A percentile compares a stretch with the other conserved stretches of the same genome.
These are phyloP conservation scores for Aspergillus sojae DNA, from an alignment of 2,329 filamentous ascomycete genomes.

Conservation along the genomic window DNA sequence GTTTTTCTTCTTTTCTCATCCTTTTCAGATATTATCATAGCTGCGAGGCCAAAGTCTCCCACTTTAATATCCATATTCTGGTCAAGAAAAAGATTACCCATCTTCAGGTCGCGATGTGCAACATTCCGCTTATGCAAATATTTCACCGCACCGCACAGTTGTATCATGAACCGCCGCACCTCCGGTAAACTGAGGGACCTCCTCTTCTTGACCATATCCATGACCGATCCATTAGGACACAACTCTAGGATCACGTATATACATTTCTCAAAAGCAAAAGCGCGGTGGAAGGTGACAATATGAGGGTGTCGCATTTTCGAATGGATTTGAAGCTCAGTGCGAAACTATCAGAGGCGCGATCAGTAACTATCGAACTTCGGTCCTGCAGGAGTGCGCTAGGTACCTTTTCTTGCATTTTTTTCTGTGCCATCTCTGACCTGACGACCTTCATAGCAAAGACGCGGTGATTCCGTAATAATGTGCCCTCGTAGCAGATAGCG, in stretches of 20 bases:
- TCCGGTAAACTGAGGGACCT: constrained; percentile 91
- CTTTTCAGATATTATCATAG: constrained; percentile 85
- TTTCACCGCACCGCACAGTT: constrained; percentile 95
- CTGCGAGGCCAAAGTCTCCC: constrained; percentile 93
- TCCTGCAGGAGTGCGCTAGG: not conserved
- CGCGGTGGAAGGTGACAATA: constrained; percentile 92
- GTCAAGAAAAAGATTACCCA: constrained; percentile 96
- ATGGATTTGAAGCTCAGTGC: constrained; percentile 91
- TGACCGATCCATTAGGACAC: constrained; percentile 92
- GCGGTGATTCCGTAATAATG: constrained; percentile 45
- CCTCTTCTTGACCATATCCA: constrained; percentile 95
- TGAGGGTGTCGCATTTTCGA: constrained; percentile 96
- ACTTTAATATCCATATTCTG: constrained; percentile 96
- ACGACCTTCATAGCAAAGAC: constrained; percentile 56
- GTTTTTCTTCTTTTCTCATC: constrained; percentile 87
- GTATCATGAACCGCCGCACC: constrained; percentile 88
- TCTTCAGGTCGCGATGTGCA: constrained; percentile 95
- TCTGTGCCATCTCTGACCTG: constrained; percentile 52
- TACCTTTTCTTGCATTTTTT: constrained; percentile 57
- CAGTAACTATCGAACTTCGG: constrained; percentile 5
- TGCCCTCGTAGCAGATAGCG: constrained; percentile 54
- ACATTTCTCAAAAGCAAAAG: constrained; percentile 84
- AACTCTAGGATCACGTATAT: constrained; percentile 95
- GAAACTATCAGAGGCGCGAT: constrained; percentile 54
- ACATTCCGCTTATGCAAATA: constrained; percentile 96